Evolutionary conservation across 768 basidiomycete species (phyloP), one percentile per base, ranked within the genome.

Genomic region (Lactarius vividus): DNA sequence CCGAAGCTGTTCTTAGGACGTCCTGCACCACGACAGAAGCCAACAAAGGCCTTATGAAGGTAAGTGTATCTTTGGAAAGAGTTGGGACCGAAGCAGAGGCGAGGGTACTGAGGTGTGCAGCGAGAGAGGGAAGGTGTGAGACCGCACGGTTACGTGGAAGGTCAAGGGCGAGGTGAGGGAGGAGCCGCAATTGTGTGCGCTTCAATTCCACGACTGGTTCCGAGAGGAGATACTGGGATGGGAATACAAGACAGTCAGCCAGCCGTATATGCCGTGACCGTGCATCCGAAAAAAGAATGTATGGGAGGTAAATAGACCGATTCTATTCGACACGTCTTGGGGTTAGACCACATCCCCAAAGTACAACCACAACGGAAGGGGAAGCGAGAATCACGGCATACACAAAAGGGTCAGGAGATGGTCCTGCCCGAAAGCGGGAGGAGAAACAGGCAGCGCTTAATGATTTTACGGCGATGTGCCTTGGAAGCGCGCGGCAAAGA

Each of bases 1-100:
- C 73, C 65, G 76, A 73, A 62, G 85, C 81, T 52, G 84, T 81
- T 69, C 76, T 65, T 73, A 78, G 68, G 63, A 78, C 63, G 75
- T 77, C 46, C 79, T 72, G 18, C 78, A 73, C 66, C 77, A 76
- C 1, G 4, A 40, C 40, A 26, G 63, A 40, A 29, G 62, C 35
- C n/a, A 65, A 29, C 15, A 70, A 49, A 3, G 59, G 63, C 11
- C 29, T 31, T 18, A 68, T 28, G 46, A 65, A 62, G 2, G 67
- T 18, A 20, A 52, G 40, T 10, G 58, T 61, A 26, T 67, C 68
- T 11, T 42, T 58, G 4, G 68, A 65, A 16, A 69, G 49, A 4
- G 42, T 35, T 28, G 84, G 72, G 54, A 79, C 76, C 49, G 81
- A 76, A 42, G 77, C 62, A 20, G 81, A 73, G 62, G 79, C 73